Evolutionary conservation across 192 early-diverging fungal genomes (phyloP).

Genomic region (Coemansia sp.): DNA sequence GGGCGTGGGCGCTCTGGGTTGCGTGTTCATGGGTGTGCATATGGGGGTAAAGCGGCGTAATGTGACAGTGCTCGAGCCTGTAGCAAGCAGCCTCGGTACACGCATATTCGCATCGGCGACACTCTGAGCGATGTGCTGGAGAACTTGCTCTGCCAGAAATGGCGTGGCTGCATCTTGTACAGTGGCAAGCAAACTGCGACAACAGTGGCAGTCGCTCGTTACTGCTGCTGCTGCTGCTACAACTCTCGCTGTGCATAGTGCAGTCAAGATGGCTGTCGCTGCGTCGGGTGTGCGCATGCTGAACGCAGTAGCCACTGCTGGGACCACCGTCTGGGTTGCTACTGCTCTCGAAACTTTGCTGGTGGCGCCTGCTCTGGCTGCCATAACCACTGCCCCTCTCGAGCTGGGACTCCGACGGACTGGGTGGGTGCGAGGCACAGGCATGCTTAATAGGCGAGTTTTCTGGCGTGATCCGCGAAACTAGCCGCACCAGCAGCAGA

Average conservation of each 20-base stretch:
- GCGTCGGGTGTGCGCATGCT: conserved; percentile 3
- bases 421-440: conserved; percentile 43
- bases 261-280: not conserved
- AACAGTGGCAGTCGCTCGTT: conserved; percentile 20
- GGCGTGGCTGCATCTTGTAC: not conserved
- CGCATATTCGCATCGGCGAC: conserved; percentile 39
- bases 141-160: not conserved
- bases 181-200: not conserved
- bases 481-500: conserved; percentile 22
- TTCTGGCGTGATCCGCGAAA: conserved; percentile 25
- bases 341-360: not conserved
- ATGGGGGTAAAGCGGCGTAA: conserved; percentile 42
- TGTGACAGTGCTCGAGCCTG: conserved; percentile 43
- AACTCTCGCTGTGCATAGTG: not conserved
- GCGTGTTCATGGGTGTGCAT: conserved; percentile 21
- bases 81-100: conserved; percentile 32
- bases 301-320: not conserved
- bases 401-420: conserved; percentile 4
- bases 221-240: not conserved
- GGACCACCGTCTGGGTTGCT: not conserved
- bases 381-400: not conserved
- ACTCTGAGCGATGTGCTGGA: not conserved
- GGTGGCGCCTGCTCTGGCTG: not conserved
- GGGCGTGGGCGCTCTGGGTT: not conserved
- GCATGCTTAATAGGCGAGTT: conserved; percentile 46